Evolutionary conservation across 2,329 filamentous ascomycete genomes (phyloP).

Genomic region (Pseudodiploospora longispora): DNA sequence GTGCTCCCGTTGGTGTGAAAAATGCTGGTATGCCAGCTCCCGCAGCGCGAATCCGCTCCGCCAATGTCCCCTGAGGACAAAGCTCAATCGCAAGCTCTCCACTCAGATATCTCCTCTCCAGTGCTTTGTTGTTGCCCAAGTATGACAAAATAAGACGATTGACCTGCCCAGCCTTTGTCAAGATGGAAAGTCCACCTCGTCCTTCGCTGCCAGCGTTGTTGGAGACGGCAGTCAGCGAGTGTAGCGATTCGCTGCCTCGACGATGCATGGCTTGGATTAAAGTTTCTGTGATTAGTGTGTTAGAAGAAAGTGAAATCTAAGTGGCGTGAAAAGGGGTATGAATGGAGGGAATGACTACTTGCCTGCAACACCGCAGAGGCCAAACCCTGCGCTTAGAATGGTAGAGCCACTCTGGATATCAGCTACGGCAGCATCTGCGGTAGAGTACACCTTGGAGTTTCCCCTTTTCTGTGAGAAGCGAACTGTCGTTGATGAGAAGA

Average conservation of each 20-base stretch:
- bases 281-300: slow-evolving; percentile 44
- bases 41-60: slow-evolving; percentile 63
- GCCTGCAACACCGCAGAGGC: slow-evolving; percentile 71
- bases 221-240: slow-evolving; percentile 66
- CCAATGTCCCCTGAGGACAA: slow-evolving; percentile 67
- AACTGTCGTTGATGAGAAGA: slow-evolving; percentile 2
- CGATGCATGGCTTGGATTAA: slow-evolving; percentile 60
- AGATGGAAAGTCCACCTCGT: slow-evolving; percentile 58
- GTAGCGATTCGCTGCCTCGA: slow-evolving; percentile 51
- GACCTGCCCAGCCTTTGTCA: slow-evolving; percentile 63
- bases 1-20: slow-evolving; percentile 66
- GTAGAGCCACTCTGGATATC: slow-evolving; percentile 64
- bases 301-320: background rate
- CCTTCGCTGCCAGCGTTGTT: slow-evolving; percentile 71
- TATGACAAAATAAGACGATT: slow-evolving; percentile 67
- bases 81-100: slow-evolving; percentile 70
- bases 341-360: slow-evolving; percentile 13
- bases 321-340: background rate
- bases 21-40: slow-evolving; percentile 75
- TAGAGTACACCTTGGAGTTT: slow-evolving; percentile 40
- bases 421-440: slow-evolving; percentile 59
- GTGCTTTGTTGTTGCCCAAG: slow-evolving; percentile 67
- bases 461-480: slow-evolving; percentile 15
- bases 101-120: slow-evolving; percentile 66
- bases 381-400: slow-evolving; percentile 70